A percentile compares a stretch with the other conserved stretches of the same genome.
Conservation (phyloP, 192 early-diverging fungal genomes). For the Backusella luteola region DNA sequence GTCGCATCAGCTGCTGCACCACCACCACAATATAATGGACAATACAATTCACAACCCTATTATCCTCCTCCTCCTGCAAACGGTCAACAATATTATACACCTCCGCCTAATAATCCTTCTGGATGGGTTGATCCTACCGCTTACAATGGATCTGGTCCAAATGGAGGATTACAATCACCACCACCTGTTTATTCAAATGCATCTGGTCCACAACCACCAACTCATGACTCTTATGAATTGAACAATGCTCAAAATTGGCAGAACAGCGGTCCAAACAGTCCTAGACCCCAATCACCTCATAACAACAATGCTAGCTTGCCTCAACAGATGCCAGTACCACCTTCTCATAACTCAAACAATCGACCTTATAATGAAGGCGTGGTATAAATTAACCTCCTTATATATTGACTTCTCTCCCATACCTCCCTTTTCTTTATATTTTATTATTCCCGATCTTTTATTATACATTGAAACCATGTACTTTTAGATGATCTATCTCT, state of each 20-base stretch:
- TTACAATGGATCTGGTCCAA: constrained; percentile 15
- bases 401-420: background rate
- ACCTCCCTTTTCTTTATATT: background rate
- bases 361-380: background rate
- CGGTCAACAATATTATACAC: background rate
- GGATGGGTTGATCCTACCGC: constrained; percentile 21
- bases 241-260: background rate
- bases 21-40: background rate
- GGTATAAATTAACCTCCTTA: background rate
- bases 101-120: background rate
- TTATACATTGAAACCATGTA: background rate
- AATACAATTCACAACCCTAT: background rate
- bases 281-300: background rate
- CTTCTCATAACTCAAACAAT: background rate
- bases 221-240: constrained; percentile 8
- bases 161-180: background rate
- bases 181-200: constrained; percentile 17
- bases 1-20: background rate
- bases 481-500: background rate
- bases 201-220: background rate
- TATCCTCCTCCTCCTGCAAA: constrained; percentile 7
- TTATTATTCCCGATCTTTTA: background rate
- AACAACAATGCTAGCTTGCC: background rate
- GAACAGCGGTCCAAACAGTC: background rate
- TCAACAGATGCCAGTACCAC: background rate